Evolutionary conservation across 257 asterid genomes (phyloP), one percentile per base, ranked within the genome.

Genomic region (Thymus mandschuricus): DNA sequence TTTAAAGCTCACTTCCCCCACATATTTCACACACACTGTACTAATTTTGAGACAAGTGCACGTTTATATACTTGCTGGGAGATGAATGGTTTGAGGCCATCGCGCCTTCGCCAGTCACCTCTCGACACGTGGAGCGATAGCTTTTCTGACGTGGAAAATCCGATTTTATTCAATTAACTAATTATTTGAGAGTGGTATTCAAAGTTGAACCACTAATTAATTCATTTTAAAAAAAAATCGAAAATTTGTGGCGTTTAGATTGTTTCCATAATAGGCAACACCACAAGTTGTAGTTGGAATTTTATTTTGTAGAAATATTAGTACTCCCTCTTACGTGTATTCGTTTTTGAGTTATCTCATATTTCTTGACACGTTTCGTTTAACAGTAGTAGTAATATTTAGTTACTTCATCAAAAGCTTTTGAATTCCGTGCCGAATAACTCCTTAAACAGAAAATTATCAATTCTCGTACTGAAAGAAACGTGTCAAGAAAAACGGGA

Each of bases 81-180:
- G 79, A 75, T 75, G 52, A 68, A 13, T 33, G 64, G 10, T 75
- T 75, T 75, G 71, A 75, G 79, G 79, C 75, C 79, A 68, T 75
- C 31, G 62, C 68, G 34, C 61, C 43, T 71, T 43, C 40, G 60
- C 79, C 66, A 68, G 13, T 75, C 44, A 2, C n/a, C n/a, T 52
- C 15, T 30, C 27, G 71, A 61, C 79, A 75, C 44, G 75, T 75
- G 79, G 75, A 62, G 74, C 54, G 75, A 75, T 75, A 75, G 51
- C 71, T 75, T 52, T 75, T 75, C 71, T 62, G 65, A 67, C 59
- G 13, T 67, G 69, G 74, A 54, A 52, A 54, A 15, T 21, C 55
- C 2, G 8, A 44, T 33, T 64, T 64, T 21, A 21, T 21, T 21
- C 21, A 21, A 21, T 21, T 21, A 21, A 21, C 21, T 21, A 21